Evolutionary conservation across 441 rosid genomes (phyloP), one percentile per base, ranked within the genome.

Genomic region (Corymbia citriodora): DNA sequence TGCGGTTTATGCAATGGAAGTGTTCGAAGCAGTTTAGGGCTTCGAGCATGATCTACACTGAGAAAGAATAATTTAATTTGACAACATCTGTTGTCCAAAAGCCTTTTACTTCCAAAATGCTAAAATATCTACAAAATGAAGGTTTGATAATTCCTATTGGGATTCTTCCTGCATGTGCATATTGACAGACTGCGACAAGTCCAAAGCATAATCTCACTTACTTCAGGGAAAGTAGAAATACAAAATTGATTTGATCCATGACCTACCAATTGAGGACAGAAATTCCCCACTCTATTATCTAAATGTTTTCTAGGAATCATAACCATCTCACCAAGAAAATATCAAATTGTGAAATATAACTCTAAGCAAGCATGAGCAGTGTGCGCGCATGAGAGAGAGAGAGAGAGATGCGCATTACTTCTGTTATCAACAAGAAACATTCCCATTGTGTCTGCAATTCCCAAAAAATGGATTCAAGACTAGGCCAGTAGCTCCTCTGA

Each of bases 401-500:
- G 21, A 70, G 89, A 87, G 29, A 8, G 65, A 68, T 74, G 86
- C 81, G 90, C 91, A 98, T 96, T 92, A 98, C 99, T 96, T 91
- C 91, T 94, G 92, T 92, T 92, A 87, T 94, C 91, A 16, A 83
- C 52, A 54, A 90, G 85, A 89, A 91, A 91, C 52, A 92, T 59
- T 90, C 92, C 97, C 95, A 94, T 63, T 93, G 94, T 8, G 94
- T 93, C 93, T 96, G 95, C 95, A 98, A 93, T 74, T 93, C 94
- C 90, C 91, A 68, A 68, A 92, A 92, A 91, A 88, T 90, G n/a
- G 95, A 87, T 83, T 89, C 92, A 74, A 96, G 93, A 88, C 92
- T 93, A 87, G 98, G 96, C 99, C 99, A 98, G 94, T 93, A 96
- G 86, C 93, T 95, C 95, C 91, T 95, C 93, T 98, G 99, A 90